Conservation (phyloP, 2,329 filamentous ascomycete genomes). For the Aspergillus tubingensis region DNA sequence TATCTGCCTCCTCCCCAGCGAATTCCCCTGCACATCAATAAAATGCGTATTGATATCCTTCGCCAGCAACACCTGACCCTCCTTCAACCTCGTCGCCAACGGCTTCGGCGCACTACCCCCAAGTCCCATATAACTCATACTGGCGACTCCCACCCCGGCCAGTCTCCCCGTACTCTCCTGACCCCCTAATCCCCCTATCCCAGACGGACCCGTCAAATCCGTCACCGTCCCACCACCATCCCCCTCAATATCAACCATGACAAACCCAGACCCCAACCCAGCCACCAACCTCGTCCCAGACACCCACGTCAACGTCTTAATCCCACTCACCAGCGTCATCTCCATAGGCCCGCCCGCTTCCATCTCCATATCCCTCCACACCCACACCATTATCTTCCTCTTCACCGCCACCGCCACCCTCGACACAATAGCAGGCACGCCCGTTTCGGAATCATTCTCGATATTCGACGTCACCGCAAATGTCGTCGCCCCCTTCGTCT, state of each 20-base stretch:
- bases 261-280: conserved; percentile 88
- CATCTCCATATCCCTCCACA: conserved; percentile 94
- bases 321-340: conserved; percentile 75
- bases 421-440: conserved; percentile 90
- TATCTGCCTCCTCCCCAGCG: conserved; percentile 82
- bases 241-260: conserved; percentile 81
- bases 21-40: conserved; percentile 78
- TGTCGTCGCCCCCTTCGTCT: conserved; percentile 82
- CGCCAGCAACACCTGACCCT: conserved; percentile 87
- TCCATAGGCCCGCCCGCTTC: conserved; percentile 67
- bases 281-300: conserved; percentile 83
- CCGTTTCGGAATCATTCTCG: conserved; percentile 81
- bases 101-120: conserved; percentile 90
- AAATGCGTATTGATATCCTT: conserved; percentile 97
- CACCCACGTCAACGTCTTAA: conserved; percentile 89
- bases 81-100: conserved; percentile 76
- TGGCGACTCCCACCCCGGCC: conserved; percentile 76
- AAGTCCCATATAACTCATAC: conserved; percentile 96
- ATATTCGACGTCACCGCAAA: conserved; percentile 97
- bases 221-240: conserved; percentile 67
- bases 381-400: conserved; percentile 84
- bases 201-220: conserved; percentile 77
- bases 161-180: conserved; percentile 69
- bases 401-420: conserved; percentile 91
- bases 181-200: conserved; percentile 65